These are phyloP conservation scores for Cryphonectria nitschkei DNA, from an alignment of 2,329 filamentous ascomycete genomes.

Conservation along the genomic window DNA sequence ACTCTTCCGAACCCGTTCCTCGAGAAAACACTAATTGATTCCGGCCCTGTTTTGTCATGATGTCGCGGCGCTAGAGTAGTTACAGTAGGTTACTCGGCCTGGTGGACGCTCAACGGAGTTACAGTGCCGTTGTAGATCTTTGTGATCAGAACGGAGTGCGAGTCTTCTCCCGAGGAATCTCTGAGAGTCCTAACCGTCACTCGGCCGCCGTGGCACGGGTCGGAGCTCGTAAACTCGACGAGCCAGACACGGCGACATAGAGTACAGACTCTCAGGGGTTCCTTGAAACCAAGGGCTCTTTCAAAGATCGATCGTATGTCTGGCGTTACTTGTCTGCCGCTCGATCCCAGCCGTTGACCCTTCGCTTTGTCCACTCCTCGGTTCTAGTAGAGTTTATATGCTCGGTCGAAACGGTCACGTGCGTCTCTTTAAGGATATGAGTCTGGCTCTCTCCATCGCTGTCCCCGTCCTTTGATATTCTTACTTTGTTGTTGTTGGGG, in stretches of 20 bases:
- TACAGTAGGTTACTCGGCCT: neutral
- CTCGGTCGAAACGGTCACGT: constrained; percentile 33
- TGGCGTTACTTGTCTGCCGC: neutral
- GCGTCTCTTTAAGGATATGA: constrained; percentile 44
- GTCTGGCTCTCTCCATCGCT: constrained; percentile 40
- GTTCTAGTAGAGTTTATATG: constrained; percentile 9
- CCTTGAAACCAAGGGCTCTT: neutral
- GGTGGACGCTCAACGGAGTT: neutral
- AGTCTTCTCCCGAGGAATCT: neutral
- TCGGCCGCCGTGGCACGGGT: neutral
- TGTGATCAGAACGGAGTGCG: neutral
- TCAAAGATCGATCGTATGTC: neutral
- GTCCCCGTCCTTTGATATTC: constrained; percentile 33
- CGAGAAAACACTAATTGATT: neutral
- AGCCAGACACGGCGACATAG: neutral
- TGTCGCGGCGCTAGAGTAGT: neutral
- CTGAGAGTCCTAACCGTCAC: neutral
- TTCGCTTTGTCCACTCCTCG: constrained; percentile 33
- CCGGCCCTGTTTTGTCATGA: neutral
- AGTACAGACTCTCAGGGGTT: neutral
- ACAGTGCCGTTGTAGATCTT: neutral
- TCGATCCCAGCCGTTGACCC: constrained; percentile 33
- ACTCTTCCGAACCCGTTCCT: neutral
- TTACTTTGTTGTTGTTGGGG: constrained; percentile 13
- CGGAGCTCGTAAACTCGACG: neutral